Evolutionary conservation across 1,284 basidiomycete species (phyloP).

Genomic region (Cutaneotrichosporon mucoides): DNA sequence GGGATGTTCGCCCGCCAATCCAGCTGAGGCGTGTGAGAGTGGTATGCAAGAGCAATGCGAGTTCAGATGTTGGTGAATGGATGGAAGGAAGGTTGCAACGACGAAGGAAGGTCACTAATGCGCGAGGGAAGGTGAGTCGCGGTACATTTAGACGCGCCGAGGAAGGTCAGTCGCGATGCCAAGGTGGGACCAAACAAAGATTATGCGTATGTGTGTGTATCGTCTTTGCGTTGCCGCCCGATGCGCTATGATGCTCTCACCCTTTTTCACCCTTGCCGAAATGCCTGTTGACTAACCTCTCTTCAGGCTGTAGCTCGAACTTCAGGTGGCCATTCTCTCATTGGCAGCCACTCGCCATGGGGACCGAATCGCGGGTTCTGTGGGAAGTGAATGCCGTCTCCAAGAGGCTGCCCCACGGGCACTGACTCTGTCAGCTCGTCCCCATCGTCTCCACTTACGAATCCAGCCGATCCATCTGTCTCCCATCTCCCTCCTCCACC

Average conservation of each 20-base stretch:
- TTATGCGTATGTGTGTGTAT: no score
- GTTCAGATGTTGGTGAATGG: not conserved
- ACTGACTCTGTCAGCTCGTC: constrained; percentile 28
- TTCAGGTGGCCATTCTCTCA: constrained; percentile 43
- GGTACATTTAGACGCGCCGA: not conserved
- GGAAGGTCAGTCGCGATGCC: not conserved
- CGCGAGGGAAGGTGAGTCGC: not conserved
- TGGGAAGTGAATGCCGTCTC: constrained; percentile 40
- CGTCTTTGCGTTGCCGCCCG: no score
- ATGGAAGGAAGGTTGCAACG: not conserved
- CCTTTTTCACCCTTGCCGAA: no score
- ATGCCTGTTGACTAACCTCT: not conserved
- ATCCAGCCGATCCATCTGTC: constrained; percentile 37
- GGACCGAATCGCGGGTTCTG: constrained; percentile 45
- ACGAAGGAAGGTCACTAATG: not conserved
- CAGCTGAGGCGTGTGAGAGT: no score
- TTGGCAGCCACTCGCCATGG: constrained; percentile 44
- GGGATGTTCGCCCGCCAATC: no score
- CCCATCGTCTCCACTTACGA: constrained; percentile 28
- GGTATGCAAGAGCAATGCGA: not conserved
- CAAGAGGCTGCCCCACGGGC: constrained; percentile 40
- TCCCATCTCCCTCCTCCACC: constrained; percentile 46
- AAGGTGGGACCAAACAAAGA: no score
- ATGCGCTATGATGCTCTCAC: no score
- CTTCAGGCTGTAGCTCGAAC: constrained; percentile 29